Percentiles rank a stretch among this genome's conserved stretches.
phyloP scores from a whole-genome alignment of 148 eudicot genomes.

The Beta vulgaris region DNA sequence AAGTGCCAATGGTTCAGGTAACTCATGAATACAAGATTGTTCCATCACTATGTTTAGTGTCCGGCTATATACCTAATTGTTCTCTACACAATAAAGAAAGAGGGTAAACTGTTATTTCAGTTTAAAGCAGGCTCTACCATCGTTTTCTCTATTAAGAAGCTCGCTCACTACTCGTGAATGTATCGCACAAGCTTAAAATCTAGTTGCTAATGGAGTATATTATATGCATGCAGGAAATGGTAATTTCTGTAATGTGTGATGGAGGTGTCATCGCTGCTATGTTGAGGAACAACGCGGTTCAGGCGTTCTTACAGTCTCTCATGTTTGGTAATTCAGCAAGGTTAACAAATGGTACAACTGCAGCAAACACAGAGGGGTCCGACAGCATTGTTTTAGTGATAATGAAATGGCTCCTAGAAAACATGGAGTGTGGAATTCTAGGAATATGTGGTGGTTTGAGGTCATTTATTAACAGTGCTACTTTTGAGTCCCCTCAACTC shows the following conservation, averaged over 20 bases:
- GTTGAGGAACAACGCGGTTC: slow-evolving; percentile 38
- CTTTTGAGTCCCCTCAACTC: slow-evolving; percentile 15
- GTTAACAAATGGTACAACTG: slow-evolving; percentile 25
- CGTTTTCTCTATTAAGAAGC: too few relatives aligned
- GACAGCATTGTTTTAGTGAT: slow-evolving; percentile 21
- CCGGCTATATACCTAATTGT: too few relatives aligned
- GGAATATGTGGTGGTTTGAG: slow-evolving; percentile 27
- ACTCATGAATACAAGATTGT: too few relatives aligned
- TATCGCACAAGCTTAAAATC: not conserved
- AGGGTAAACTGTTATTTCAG: too few relatives aligned
- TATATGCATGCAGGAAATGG: slow-evolving; percentile 33
- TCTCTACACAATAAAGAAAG: too few relatives aligned
- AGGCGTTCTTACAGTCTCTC: slow-evolving; percentile 33
- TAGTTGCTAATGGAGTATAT: not conserved
- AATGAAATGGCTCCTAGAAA: slow-evolving; percentile 38
- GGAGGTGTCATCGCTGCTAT: slow-evolving; percentile 47
- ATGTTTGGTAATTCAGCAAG: slow-evolving; percentile 26
- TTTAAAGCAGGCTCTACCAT: too few relatives aligned
- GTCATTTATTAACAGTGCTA: not conserved
- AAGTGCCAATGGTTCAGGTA: slow-evolving; percentile 43
- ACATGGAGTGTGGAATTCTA: slow-evolving; percentile 29
- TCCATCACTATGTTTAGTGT: too few relatives aligned
- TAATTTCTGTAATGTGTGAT: slow-evolving; percentile 45
- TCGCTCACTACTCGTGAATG: too few relatives aligned
- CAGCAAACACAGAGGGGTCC: slow-evolving; percentile 11